phyloP scores from a whole-genome alignment of 1,284 basidiomycete genomes.

The Ustilago sp. region DNA sequence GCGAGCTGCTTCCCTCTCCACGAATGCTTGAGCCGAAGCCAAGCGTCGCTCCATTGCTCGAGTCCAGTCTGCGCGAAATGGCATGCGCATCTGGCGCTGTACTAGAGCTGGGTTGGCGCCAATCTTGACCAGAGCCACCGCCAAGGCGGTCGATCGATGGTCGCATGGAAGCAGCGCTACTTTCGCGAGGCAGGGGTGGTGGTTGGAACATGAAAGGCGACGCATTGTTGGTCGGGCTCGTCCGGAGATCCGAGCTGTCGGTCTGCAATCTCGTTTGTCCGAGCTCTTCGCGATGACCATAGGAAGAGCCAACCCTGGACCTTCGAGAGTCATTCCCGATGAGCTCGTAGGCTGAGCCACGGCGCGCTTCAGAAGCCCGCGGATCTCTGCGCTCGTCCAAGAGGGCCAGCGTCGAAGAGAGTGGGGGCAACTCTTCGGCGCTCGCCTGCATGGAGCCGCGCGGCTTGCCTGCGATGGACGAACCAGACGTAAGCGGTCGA shows the following conservation, averaged over 20 bases:
- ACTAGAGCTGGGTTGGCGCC: slow-evolving; percentile 48
- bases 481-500: slow-evolving; percentile 42
- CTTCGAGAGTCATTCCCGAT: slow-evolving; percentile 10
- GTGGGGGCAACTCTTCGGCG: slow-evolving; percentile 29
- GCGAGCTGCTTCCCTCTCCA: slow-evolving; percentile 26
- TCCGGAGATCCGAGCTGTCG: slow-evolving; percentile 49
- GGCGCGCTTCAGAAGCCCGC: slow-evolving; percentile 20
- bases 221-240: slow-evolving; percentile 49
- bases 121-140: slow-evolving; percentile 23
- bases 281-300: slow-evolving; percentile 25
- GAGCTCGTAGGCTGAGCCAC: slow-evolving; percentile 31
- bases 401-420: slow-evolving; percentile 31
- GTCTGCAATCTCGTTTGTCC: slow-evolving; percentile 34
- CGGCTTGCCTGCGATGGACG: slow-evolving; percentile 21
- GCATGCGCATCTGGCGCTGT: slow-evolving; percentile 45
- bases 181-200: slow-evolving; percentile 51
- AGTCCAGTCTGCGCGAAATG: slow-evolving; percentile 38
- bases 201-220: slow-evolving; percentile 63
- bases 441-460: slow-evolving; percentile 24
- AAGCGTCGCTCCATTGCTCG: slow-evolving; percentile 29
- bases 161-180: slow-evolving; percentile 25
- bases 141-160: slow-evolving; percentile 26
- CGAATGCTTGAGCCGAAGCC: slow-evolving; percentile 16
- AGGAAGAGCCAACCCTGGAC: slow-evolving; percentile 31
- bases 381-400: slow-evolving; percentile 39